Percentiles rank a stretch among this genome's conserved stretches.
Evolutionary conservation across 2,329 filamentous ascomycete species (phyloP).

Genomic region (Elsinoe arachidis): DNA sequence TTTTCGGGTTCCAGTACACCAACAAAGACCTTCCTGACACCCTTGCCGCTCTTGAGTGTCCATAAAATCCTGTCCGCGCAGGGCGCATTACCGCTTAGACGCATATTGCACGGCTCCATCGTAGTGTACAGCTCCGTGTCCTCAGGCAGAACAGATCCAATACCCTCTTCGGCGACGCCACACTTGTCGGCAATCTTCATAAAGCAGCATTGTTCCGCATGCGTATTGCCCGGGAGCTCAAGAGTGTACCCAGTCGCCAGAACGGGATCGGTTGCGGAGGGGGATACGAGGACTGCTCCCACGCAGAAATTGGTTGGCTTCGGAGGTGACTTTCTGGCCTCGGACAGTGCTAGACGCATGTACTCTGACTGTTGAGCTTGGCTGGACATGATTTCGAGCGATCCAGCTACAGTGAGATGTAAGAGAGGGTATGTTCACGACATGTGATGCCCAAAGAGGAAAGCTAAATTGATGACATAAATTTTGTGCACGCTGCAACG

Average conservation of each 20-base stretch:
- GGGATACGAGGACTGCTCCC: conserved; percentile 63
- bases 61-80: conserved; percentile 72
- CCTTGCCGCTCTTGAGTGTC: conserved; percentile 41
- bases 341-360: conserved; percentile 64
- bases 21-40: conserved; percentile 71
- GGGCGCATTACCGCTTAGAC: conserved; percentile 64
- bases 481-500: conserved; percentile 1
- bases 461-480: conserved; percentile 7
- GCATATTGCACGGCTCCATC: conserved; percentile 73
- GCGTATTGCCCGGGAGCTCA: conserved; percentile 85
- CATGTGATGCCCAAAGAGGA: not conserved
- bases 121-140: conserved; percentile 73
- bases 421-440: conserved; percentile 19
- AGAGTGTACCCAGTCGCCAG: conserved; percentile 82
- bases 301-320: conserved; percentile 90
- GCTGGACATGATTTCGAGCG: not conserved
- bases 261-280: conserved; percentile 43
- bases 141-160: conserved; percentile 45
- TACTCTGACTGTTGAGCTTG: conserved; percentile 29
- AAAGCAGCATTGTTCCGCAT: conserved; percentile 90
- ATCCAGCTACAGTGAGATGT: conserved; percentile 18
- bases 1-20: conserved; percentile 84
- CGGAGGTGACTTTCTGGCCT: conserved; percentile 71
- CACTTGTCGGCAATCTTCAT: conserved; percentile 52
- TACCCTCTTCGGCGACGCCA: conserved; percentile 42